Conservation (phyloP, 208 protist species). For the Trichomonas gallinae region DNA sequence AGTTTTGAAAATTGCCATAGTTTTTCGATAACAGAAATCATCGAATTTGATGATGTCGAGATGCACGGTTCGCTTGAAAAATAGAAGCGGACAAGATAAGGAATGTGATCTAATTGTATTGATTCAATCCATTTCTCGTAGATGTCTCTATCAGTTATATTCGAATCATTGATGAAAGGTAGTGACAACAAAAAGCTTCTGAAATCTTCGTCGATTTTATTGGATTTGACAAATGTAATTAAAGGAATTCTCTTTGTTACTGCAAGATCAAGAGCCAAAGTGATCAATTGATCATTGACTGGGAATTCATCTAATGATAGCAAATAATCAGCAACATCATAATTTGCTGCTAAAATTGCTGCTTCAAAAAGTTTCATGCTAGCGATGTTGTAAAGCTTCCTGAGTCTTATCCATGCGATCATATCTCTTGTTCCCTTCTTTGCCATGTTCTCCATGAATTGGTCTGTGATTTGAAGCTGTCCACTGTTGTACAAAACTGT, state of each 20-base stretch:
- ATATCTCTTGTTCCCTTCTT: background rate
- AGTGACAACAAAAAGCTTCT: background rate
- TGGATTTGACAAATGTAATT: background rate
- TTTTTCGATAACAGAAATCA: background rate
- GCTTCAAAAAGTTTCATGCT: background rate
- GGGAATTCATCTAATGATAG: background rate
- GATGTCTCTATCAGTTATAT: background rate
- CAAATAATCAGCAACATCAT: background rate
- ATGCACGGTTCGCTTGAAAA: background rate
- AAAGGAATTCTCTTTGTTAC: background rate
- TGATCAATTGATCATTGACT: background rate
- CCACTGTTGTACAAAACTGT: background rate
- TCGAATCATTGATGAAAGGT: background rate
- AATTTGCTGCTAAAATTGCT: background rate
- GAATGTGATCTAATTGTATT: background rate
- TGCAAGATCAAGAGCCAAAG: background rate
- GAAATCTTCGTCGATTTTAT: background rate
- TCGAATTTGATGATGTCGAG: background rate
- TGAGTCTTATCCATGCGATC: background rate
- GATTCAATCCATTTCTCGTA: background rate
- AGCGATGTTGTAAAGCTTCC: background rate
- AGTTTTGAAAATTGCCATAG: background rate
- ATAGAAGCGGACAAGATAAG: background rate
- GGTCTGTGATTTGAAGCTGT: background rate
- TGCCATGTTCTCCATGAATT: background rate